These are phyloP conservation scores for Neurospora intermedia DNA, from an alignment of 495 filamentous ascomycete species.

Conservation along the genomic window DNA sequence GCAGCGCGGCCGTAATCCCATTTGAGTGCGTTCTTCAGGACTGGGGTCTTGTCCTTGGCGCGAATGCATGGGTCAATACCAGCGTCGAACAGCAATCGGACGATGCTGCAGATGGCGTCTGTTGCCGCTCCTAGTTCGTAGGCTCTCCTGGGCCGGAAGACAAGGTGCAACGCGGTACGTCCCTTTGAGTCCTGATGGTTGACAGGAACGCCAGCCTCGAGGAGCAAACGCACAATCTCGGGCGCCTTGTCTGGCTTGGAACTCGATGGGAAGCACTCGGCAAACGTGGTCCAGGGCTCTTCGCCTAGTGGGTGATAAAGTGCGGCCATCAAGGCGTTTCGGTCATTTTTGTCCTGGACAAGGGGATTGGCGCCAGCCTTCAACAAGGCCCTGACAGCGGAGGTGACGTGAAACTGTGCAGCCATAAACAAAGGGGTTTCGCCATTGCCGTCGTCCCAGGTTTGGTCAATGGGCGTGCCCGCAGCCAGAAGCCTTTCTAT, in stretches of 20 bases:
- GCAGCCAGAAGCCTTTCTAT: not conserved
- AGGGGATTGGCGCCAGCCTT: not conserved
- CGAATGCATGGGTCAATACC: not conserved
- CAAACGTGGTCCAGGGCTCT: not conserved
- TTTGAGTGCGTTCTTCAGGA: not conserved
- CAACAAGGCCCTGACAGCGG: not conserved
- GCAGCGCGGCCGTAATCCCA: not conserved
- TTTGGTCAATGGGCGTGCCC: not conserved
- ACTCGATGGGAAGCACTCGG: not conserved
- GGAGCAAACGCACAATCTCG: not conserved
- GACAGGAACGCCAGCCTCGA: not conserved
- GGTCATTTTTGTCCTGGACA: not conserved
- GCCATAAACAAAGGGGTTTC: not conserved
- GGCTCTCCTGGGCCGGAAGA: not conserved
- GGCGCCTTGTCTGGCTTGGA: not conserved
- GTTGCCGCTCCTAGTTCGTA: not conserved
- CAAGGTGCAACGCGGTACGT: not conserved
- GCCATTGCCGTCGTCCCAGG: not conserved
- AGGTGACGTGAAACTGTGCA: not conserved
- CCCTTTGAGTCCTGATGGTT: not conserved
- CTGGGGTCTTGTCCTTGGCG: not conserved
- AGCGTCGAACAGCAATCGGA: not conserved
- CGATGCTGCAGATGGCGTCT: not conserved
- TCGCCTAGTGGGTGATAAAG: not conserved
- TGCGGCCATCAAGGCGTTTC: not conserved